A percentile compares a stretch with the other conserved stretches of the same genome.
Evolutionary conservation across 352 stramenopile genomes (phyloP).

Genomic region (Globisporangium irregulare): DNA sequence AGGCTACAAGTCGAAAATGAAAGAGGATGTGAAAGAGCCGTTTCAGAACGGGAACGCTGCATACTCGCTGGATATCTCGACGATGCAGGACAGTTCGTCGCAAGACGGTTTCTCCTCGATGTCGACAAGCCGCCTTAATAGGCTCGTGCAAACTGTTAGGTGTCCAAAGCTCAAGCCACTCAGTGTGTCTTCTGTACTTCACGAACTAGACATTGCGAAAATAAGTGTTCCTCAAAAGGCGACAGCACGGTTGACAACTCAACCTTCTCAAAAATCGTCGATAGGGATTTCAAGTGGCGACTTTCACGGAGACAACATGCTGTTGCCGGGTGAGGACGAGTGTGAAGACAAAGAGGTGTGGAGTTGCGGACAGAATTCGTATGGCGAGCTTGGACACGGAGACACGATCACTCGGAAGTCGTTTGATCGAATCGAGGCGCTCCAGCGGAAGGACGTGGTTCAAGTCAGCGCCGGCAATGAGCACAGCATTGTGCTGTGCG

Average conservation of each 20-base stretch:
- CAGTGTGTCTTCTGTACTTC: slow-evolving; percentile 33
- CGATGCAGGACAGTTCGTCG: slow-evolving; percentile 21
- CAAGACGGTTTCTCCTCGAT: slow-evolving; percentile 14
- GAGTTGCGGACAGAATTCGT: slow-evolving; percentile 94
- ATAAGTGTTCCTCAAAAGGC: slow-evolving; percentile 7
- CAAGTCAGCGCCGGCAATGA: slow-evolving; percentile 91
- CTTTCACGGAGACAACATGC: neutral
- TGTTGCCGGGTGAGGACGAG: slow-evolving; percentile 25
- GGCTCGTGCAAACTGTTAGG: slow-evolving; percentile 20
- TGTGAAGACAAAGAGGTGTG: slow-evolving; percentile 86
- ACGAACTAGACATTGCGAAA: slow-evolving; percentile 40
- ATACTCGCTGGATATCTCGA: slow-evolving; percentile 36
- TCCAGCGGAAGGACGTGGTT: slow-evolving; percentile 77
- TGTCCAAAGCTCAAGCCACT: slow-evolving; percentile 55
- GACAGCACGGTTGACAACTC: neutral
- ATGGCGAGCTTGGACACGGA: slow-evolving; percentile 91
- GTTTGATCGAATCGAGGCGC: slow-evolving; percentile 69
- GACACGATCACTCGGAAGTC: slow-evolving; percentile 84
- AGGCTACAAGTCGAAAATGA: slow-evolving; percentile 27
- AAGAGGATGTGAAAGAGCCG: slow-evolving; percentile 40
- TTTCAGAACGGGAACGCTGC: slow-evolving; percentile 21
- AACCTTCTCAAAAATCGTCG: neutral
- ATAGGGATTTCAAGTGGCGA: neutral
- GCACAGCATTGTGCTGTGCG: slow-evolving; percentile 83
- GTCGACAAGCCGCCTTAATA: slow-evolving; percentile 21